phyloP scores from a whole-genome alignment of 345 rosid species.

The Aethionema arabicum region DNA sequence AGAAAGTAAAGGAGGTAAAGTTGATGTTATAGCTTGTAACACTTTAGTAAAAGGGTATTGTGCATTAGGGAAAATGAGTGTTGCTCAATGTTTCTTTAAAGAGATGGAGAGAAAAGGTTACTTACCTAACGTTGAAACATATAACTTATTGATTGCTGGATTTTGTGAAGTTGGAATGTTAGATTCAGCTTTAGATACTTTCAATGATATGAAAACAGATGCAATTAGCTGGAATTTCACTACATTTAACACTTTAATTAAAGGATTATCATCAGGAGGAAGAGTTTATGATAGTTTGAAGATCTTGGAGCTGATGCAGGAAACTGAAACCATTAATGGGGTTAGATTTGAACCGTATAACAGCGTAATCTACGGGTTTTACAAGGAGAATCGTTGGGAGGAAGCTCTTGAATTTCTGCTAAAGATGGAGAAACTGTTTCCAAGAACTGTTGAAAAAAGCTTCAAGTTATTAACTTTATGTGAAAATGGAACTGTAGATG shows the following conservation, averaged over 20 bases:
- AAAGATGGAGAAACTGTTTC: conserved; percentile 64
- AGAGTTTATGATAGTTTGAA: conserved; percentile 55
- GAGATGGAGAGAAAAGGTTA: conserved; percentile 85
- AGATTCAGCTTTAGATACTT: conserved; percentile 61
- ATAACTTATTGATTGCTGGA: conserved; percentile 62
- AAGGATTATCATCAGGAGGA: conserved; percentile 56
- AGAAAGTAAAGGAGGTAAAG: conserved; percentile 57
- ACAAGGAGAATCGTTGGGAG: conserved; percentile 49
- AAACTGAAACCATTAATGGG: conserved; percentile 38
- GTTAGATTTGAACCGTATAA: conserved; percentile 59
- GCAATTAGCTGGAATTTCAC: conserved; percentile 66
- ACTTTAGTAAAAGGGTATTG: conserved; percentile 73
- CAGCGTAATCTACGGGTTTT: conserved; percentile 65
- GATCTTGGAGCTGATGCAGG: conserved; percentile 76
- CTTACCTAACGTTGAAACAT: conserved; percentile 71
- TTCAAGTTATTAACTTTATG: conserved; percentile 56
- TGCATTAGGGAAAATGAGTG: conserved; percentile 55
- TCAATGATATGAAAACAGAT: conserved; percentile 72
- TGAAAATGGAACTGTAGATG: conserved; percentile 45
- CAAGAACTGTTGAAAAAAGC: conserved; percentile 65
- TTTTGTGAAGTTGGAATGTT: conserved; percentile 56
- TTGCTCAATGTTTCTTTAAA: conserved; percentile 51
- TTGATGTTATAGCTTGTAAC: conserved; percentile 71
- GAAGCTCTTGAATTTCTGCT: conserved; percentile 62
- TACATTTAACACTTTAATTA: conserved; percentile 57